phyloP scores from a whole-genome alignment of 371 early-diverging fungal genomes.

The Mucor sp. region DNA sequence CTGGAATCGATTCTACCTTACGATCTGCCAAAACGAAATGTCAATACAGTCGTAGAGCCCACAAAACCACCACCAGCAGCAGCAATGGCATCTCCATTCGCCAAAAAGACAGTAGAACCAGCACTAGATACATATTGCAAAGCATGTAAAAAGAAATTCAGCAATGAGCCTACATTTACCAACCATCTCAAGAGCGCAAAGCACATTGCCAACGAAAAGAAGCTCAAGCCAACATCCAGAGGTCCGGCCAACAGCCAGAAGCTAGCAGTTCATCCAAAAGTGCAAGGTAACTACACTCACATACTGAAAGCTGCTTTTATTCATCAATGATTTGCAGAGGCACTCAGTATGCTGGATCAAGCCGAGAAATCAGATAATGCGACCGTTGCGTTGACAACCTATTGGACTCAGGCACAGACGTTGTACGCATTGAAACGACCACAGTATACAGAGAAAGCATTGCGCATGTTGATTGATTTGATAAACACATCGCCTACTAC shows the following conservation, averaged over 20 bases:
- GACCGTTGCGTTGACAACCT: constrained; percentile 5
- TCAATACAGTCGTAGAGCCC: not conserved
- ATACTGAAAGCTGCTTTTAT: not conserved
- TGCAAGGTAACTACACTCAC: constrained; percentile 8
- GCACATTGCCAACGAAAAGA: constrained; percentile 45
- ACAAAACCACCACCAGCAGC: not conserved
- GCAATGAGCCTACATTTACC: constrained; percentile 35
- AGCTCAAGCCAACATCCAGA: constrained; percentile 6
- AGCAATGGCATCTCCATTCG: not conserved
- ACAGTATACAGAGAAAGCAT: constrained; percentile 20
- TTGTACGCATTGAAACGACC: constrained; percentile 30
- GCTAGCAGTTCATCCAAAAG: constrained; percentile 18
- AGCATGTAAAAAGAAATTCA: constrained; percentile 50
- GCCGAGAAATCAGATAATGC: constrained; percentile 14
- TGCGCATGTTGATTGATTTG: constrained; percentile 11
- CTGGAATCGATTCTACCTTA: constrained; percentile 9
- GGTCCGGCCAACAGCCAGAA: not conserved
- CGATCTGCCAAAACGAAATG: constrained; percentile 8
- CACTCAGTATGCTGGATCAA: constrained; percentile 11
- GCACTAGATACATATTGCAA: constrained; percentile 38
- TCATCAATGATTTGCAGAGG: constrained; percentile 4
- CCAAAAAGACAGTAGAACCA: not conserved
- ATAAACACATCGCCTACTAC: not conserved
- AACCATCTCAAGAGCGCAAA: constrained; percentile 50
- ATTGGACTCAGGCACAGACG: constrained; percentile 32